A percentile compares a stretch with the other conserved stretches of the same genome.
Evolutionary conservation across 1,284 basidiomycete species (phyloP).

Genomic region (Sporisorium reilianum): DNA sequence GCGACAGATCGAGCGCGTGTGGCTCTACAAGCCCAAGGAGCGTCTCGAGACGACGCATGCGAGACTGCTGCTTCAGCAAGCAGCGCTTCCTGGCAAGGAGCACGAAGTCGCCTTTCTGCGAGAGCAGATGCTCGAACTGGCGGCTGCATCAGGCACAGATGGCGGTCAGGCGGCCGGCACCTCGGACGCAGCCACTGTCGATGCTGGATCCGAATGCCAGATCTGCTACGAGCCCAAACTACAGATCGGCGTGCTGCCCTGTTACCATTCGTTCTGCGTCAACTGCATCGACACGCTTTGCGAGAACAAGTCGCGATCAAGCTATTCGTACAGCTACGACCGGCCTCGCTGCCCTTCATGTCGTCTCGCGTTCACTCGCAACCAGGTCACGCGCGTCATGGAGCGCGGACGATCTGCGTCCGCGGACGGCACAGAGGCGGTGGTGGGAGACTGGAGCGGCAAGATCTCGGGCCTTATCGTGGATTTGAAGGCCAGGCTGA

Average conservation of each 20-base stretch:
- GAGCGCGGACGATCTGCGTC: conserved; percentile 29
- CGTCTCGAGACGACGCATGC: conserved; percentile 32
- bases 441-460: conserved; percentile 48
- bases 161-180: conserved; percentile 81
- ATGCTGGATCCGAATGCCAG: conserved; percentile 28
- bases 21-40: conserved; percentile 51
- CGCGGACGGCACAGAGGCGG: conserved; percentile 11
- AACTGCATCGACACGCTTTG: conserved; percentile 46
- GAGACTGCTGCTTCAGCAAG: conserved; percentile 9
- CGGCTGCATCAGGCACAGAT: conserved; percentile 82
- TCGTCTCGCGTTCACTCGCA: conserved; percentile 26
- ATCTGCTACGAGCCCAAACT: conserved; percentile 46
- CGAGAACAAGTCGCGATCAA: conserved; percentile 12
- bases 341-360: conserved; percentile 36
- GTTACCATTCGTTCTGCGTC: conserved; percentile 55
- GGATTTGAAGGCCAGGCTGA: conserved; percentile 35
- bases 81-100: conserved; percentile 30
- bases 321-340: background rate
- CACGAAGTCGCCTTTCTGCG: conserved; percentile 47
- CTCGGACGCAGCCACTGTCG: conserved; percentile 74
- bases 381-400: conserved; percentile 44
- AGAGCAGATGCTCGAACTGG: conserved; percentile 26
- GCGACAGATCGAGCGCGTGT: conserved; percentile 36
- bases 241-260: conserved; percentile 49
- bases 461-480: conserved; percentile 55